Percentiles rank a stretch among this genome's conserved stretches.
Conservation (phyloP, 768 basidiomycete species). For the Boletellus ananas region DNA sequence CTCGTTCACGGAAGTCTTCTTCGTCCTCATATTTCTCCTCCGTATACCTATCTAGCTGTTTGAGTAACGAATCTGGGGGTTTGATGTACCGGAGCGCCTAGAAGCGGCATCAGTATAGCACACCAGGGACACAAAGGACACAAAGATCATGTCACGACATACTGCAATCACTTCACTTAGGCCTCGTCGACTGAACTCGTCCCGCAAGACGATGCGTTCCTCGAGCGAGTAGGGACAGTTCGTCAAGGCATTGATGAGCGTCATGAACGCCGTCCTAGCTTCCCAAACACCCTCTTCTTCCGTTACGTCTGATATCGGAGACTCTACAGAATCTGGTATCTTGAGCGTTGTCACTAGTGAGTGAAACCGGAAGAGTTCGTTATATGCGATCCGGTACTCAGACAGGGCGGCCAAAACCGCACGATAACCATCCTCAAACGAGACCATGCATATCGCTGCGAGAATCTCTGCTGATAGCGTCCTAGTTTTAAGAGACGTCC, state of each 20-base stretch:
- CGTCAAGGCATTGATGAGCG: conserved; percentile 74
- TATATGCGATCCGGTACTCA: conserved; percentile 68
- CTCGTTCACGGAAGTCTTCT: conserved; percentile 72
- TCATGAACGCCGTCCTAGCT: conserved; percentile 69
- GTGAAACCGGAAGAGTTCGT: conserved; percentile 79
- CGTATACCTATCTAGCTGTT: conserved; percentile 74
- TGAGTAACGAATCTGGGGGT: conserved; percentile 76
- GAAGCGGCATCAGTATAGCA: background rate
- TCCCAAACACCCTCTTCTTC: conserved; percentile 80
- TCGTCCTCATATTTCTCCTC: conserved; percentile 92
- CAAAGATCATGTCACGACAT: conserved; percentile 29
- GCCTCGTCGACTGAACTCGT: conserved; percentile 79
- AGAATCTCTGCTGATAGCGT: conserved; percentile 72
- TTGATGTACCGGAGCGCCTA: conserved; percentile 73
- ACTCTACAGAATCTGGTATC: conserved; percentile 43
- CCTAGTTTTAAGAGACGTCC: conserved; percentile 63
- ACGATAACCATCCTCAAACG: conserved; percentile 64
- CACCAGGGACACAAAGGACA: background rate
- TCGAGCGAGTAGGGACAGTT: conserved; percentile 75
- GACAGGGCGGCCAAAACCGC: conserved; percentile 75
- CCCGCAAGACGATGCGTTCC: conserved; percentile 71
- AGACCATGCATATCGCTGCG: conserved; percentile 78
- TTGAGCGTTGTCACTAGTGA: conserved; percentile 62
- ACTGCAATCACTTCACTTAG: conserved; percentile 83
- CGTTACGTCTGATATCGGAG: conserved; percentile 29